phyloP scores from a whole-genome alignment of 208 protist genomes.

The Acanthamoeba culbertsoni region DNA sequence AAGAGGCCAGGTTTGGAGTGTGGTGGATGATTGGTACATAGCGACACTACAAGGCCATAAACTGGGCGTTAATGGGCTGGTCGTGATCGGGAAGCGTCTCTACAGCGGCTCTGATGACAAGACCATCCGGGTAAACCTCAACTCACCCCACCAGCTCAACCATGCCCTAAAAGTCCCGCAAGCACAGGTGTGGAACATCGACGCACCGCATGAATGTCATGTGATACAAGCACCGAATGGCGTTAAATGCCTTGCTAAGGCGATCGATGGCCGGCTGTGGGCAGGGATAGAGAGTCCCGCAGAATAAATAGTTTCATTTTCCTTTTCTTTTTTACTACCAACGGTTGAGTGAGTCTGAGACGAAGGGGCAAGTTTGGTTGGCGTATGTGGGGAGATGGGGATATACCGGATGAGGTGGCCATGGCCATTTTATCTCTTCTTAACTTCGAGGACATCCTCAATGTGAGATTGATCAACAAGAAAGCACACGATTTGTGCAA shows the following conservation, averaged over 20 bases:
- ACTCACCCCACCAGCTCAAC: too few relatives aligned
- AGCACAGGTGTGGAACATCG: too few relatives aligned
- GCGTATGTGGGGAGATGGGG: constrained; percentile 21
- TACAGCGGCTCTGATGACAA: constrained; percentile 36
- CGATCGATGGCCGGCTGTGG: too few relatives aligned
- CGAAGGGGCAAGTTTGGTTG: too few relatives aligned
- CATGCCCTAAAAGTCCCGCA: too few relatives aligned
- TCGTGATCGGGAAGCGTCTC: not conserved
- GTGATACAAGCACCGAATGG: too few relatives aligned
- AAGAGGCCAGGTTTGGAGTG: not conserved
- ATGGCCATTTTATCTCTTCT: not conserved
- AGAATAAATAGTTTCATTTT: too few relatives aligned
- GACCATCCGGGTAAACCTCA: not conserved
- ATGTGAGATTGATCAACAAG: not conserved
- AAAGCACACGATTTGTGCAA: not conserved
- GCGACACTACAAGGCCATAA: not conserved
- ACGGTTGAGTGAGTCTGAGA: too few relatives aligned
- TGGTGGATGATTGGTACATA: not conserved
- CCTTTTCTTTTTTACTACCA: too few relatives aligned
- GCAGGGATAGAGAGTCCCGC: too few relatives aligned
- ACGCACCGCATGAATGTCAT: too few relatives aligned
- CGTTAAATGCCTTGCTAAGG: too few relatives aligned
- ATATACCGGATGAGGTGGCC: constrained; percentile 16
- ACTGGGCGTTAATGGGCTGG: not conserved
- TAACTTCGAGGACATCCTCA: not conserved